These are phyloP conservation scores for Discostella stelligera DNA, from an alignment of 352 stramenopile genomes.

Conservation along the genomic window DNA sequence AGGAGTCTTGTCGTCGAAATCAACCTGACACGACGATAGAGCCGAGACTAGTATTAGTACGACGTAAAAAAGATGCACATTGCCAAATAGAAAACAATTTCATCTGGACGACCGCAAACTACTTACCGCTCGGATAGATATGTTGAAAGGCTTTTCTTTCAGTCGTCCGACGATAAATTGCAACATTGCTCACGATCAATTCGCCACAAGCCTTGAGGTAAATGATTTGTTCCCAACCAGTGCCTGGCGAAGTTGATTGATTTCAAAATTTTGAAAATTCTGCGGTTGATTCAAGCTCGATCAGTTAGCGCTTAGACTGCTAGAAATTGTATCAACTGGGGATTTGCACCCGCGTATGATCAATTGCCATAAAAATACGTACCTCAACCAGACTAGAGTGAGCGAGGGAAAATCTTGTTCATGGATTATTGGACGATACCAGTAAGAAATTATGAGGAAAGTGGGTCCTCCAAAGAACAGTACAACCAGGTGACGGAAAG, in stretches of 20 bases:
- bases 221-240: too few species aligned
- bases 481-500: constrained; percentile 21
- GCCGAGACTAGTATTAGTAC: not conserved
- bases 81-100: not conserved
- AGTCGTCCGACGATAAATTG: constrained; percentile 44
- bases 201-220: not conserved
- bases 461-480: constrained; percentile 15
- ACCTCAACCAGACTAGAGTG: too few species aligned
- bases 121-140: constrained; percentile 41
- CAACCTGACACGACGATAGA: constrained; percentile 58
- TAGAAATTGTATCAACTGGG: too few species aligned
- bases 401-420: not conserved
- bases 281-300: too few species aligned
- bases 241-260: too few species aligned
- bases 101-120: not conserved
- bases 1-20: constrained; percentile 91
- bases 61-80: not conserved
- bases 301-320: too few species aligned
- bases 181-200: constrained; percentile 25
- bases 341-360: too few species aligned
- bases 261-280: too few species aligned
- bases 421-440: constrained; percentile 18
- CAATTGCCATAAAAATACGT: too few species aligned
- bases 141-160: constrained; percentile 35
- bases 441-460: not conserved